Percentiles rank a stretch among this genome's conserved stretches.
These are phyloP conservation scores for Aspergillus carlsbadensis DNA, from an alignment of 495 filamentous ascomycete genomes.

Conservation along the genomic window DNA sequence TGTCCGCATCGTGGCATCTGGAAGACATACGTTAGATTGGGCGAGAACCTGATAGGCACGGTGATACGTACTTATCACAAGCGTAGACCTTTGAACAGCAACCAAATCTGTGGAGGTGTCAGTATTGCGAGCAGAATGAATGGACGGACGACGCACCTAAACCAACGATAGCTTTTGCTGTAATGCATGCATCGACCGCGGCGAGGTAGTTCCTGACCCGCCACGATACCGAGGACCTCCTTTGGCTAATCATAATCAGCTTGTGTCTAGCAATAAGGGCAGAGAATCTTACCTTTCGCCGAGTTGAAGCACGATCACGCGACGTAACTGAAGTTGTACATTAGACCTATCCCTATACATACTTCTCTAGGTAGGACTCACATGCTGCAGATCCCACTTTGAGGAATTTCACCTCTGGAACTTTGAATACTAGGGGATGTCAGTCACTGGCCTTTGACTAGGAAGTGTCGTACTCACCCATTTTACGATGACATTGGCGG, in stretches of 20 bases:
- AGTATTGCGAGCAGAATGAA: constrained; percentile 3
- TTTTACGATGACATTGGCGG: constrained; percentile 77
- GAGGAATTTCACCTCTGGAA: constrained; percentile 81
- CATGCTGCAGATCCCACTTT: constrained; percentile 58
- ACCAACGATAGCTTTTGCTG: constrained; percentile 80
- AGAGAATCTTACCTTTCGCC: constrained; percentile 46
- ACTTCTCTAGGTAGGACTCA: constrained; percentile 19
- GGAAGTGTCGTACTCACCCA: constrained; percentile 51
- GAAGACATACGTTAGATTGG: constrained; percentile 13
- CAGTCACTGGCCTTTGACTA: neutral
- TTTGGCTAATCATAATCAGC: constrained; percentile 31
- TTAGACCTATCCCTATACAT: neutral
- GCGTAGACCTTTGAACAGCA: constrained; percentile 69
- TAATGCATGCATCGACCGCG: constrained; percentile 80
- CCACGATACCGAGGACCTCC: constrained; percentile 75
- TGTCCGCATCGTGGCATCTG: constrained; percentile 73
- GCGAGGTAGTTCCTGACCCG: constrained; percentile 74
- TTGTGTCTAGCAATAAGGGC: neutral
- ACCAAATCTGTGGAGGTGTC: constrained; percentile 45
- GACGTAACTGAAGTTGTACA: constrained; percentile 22
- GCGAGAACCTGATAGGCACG: neutral
- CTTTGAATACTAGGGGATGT: constrained; percentile 53
- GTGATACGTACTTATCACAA: constrained; percentile 60
- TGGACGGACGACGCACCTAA: constrained; percentile 57
- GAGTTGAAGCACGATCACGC: constrained; percentile 44